Percentiles rank a stretch among this genome's conserved stretches.
Conservation (phyloP, 352 stramenopile species). For the Phytopythium litorale region DNA sequence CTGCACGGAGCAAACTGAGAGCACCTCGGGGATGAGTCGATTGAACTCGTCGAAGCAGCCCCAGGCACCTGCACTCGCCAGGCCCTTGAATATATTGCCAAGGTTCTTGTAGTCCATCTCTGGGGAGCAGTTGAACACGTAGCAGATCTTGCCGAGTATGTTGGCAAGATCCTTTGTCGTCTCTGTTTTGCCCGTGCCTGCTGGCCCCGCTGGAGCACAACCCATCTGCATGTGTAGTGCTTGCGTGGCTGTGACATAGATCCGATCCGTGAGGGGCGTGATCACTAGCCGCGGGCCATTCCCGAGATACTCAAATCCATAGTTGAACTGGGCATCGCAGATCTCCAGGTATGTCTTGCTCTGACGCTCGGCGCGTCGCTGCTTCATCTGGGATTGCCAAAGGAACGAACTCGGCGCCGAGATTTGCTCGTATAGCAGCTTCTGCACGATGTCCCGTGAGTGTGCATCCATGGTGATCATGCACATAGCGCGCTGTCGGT, state of each 20-base stretch:
- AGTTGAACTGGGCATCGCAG: constrained; percentile 90
- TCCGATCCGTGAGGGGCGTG: constrained; percentile 93
- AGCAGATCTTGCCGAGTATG: constrained; percentile 92
- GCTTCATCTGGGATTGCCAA: constrained; percentile 94
- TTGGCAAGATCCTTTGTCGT: constrained; percentile 94
- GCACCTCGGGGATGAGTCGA: constrained; percentile 88
- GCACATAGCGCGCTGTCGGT: constrained; percentile 92
- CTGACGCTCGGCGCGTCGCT: constrained; percentile 36
- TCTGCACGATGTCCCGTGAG: constrained; percentile 89
- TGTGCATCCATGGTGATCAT: constrained; percentile 95
- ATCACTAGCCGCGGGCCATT: constrained; percentile 93
- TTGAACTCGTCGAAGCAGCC: constrained; percentile 98
- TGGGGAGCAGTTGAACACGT: constrained; percentile 94
- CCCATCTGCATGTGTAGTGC: constrained; percentile 94
- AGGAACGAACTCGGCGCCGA: constrained; percentile 73
- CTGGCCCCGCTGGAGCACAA: constrained; percentile 89
- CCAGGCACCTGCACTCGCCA: constrained; percentile 91
- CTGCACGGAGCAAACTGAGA: constrained; percentile 92
- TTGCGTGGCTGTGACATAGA: constrained; percentile 95
- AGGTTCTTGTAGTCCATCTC: constrained; percentile 97
- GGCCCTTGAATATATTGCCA: constrained; percentile 95
- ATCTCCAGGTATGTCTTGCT: constrained; percentile 81
- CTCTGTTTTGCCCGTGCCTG: constrained; percentile 93
- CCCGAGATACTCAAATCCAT: constrained; percentile 95
- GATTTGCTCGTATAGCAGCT: constrained; percentile 87